Base-by-base conservation (phyloP, 139 green algal genomes). In the Parachlorella kessleri region DNA sequence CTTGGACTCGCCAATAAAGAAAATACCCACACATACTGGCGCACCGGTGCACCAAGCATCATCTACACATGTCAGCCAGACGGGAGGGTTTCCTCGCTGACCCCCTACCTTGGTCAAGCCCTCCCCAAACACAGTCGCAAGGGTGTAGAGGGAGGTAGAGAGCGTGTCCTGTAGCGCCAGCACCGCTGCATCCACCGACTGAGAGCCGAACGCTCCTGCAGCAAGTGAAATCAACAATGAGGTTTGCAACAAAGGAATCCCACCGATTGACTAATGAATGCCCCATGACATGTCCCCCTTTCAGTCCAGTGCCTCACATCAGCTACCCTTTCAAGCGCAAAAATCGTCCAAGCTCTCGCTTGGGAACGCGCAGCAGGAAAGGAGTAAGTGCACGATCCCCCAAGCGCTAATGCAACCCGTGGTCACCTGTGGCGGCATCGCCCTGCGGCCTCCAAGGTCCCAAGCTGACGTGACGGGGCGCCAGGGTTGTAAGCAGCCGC, bases 361-460 rank as follows among this genome's bases (percentile, higher is more conserved):
- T n/a, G n/a, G n/a, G n/a, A n/a, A n/a, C n/a, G n/a, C n/a, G n/a
- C n/a, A n/a, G n/a, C n/a, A n/a, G n/a, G n/a, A n/a, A n/a, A n/a
- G n/a, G 21, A 59, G 48, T 18, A 59, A 18, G 14, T 18, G 48
- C 14, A 59, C 14, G 48, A 14, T 28, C 48, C 48, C 14, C 48
- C 48, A 59, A 18, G 48, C 48, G 48, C 48, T 59, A 59, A 0
- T 18, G 21, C 48, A 18, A 59, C 14, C 21, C 48, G 48, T 18
- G 21, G 14, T 18, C 48, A 5, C 42, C 54, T 35, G 66, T 33
- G 1, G 66, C 66, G 1, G 68, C 67, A 9, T 86, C 75, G 33
- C 75, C 81, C 7, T 37, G n/a, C 6, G 33, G 68, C 14, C 81
- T 68, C 81, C 81, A 86, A 21, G 73, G 75, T 4, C 73, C 70